Evolutionary conservation across 768 basidiomycete species (phyloP), one percentile per base, ranked within the genome.

Genomic region (Pisolithus tinctorius): DNA sequence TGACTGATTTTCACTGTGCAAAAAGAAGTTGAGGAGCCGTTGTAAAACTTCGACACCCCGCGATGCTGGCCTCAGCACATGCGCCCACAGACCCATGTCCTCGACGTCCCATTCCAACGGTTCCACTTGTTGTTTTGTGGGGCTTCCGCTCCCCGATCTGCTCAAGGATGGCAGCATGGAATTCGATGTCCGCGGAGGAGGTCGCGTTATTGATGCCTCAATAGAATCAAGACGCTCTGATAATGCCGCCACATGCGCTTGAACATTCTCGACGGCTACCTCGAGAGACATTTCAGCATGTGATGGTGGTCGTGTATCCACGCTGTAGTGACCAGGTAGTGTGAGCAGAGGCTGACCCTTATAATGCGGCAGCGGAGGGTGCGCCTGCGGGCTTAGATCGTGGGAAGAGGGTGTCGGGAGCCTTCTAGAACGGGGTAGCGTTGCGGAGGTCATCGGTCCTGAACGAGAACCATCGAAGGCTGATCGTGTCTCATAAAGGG

Each of bases 71-170:
- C 78, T 80, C 6, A 88, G 69, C 14, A 90, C 71, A 42, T 84
- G 58, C 6, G 89, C 80, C 90, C 90, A 93, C 72, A 91, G 77
- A 44, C 90, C 90, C 63, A 91, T 72, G 62, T 91, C 87, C 46
- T 88, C 79, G 17, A 87, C 61, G 62, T 89, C 84, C 83, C 84
- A 88, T 17, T 74, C 67, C 30, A 67, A 65, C 10, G 34, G 53
- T 30, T 65, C 47, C 8, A 52, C 40, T 31, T 62, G 63, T 3
- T 69, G 60, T 38, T 66, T 63, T 31, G 71, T 60, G 5, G 77
- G 76, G 34, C 76, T 78, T 31, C 71, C 69, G n/a, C 74, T 69
- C 43, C 74, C 70, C 31, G 70, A 71, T 27, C 66, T 61, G 26
- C 65, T 64, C 49, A 70, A 66, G 6, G 75, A 71, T 41, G 74